Evolutionary conservation across 202 grass and related monocot species (phyloP), one percentile per base, ranked within the genome.

Genomic region (Brachypodium distachyon): DNA sequence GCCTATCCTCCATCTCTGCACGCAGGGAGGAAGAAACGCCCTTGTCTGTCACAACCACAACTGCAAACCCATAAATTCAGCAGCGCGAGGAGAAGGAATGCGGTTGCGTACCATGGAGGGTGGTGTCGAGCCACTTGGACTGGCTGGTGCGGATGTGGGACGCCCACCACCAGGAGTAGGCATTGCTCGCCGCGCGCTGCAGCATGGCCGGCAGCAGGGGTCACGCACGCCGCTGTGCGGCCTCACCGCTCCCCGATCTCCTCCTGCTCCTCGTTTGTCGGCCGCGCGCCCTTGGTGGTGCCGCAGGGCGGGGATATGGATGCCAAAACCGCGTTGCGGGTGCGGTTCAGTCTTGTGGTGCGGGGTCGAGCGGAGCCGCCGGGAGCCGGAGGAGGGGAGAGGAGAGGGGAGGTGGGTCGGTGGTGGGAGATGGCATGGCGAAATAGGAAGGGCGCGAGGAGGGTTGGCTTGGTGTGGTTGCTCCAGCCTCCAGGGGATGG

Each of bases 131-230:
- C 92, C 92, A 96, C 78, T 91, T 87, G 38, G 92, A 92, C 37
- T 96, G 89, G 43, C 83, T 90, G 68, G 92, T 92, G 76, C 92
- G 83, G 70, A 96, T 91, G 82, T 92, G 86, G 49, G 83, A 89
- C 43, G 89, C 92, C 92, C 92, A 96, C 92, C 92, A 96, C 89
- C 92, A 96, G 36, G 92, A 90, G 81, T 95, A 95, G 47, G 92
- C 92, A 79, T 95, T 95, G 89, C 81, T 91, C 50, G 92, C 92
- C 6, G 89, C 92, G 63, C 92, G 90, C 73, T 96, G 92, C 78
- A 96, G 85, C 92, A 96, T 96, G 73, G 79, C 70, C 69, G 74
- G 67, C 41, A 41, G 49, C n/a, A 3, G 21, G 23, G 49, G 42
- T 79, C 74, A 69, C 61, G 60, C 87, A 34, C 19, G 52, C 65